Conservation (phyloP, 129 eudicot species). For the Silybum marianum region DNA sequence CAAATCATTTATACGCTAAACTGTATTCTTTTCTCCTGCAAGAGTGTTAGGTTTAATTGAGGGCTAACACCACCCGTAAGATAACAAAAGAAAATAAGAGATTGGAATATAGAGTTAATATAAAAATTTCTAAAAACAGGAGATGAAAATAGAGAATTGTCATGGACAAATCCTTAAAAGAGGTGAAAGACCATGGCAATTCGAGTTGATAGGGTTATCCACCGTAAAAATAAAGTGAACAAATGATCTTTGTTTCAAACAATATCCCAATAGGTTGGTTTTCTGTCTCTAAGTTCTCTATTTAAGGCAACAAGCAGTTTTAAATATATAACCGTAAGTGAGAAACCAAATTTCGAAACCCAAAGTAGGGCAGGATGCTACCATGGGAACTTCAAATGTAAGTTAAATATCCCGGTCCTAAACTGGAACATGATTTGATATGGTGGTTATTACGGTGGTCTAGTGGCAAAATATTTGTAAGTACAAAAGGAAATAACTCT, state of each 20-base stretch:
- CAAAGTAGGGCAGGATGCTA: too few species aligned
- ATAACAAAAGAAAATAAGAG: background rate
- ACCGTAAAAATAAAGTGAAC: slow-evolving; percentile 1
- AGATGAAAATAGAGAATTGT: background rate
- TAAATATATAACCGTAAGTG: too few species aligned
- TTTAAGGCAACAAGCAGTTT: too few species aligned
- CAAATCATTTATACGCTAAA: background rate
- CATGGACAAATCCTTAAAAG: background rate
- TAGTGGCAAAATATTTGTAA: too few species aligned
- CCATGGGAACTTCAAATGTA: too few species aligned
- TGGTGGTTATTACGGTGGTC: too few species aligned
- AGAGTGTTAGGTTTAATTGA: background rate
- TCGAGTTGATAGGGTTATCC: background rate
- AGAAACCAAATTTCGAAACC: too few species aligned
- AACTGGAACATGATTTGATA: too few species aligned
- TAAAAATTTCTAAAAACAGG: background rate
- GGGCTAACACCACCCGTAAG: background rate
- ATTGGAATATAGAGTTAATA: background rate
- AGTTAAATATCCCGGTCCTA: too few species aligned
- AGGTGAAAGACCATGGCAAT: background rate
- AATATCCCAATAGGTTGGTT: background rate
- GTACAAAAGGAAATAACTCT: too few species aligned
- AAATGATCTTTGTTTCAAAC: slow-evolving; percentile 8
- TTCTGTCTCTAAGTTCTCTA: too few species aligned
- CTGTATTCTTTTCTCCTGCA: too few species aligned